These are phyloP conservation scores for Stenogyne calaminthoides DNA, from an alignment of 305 asterid species.

Conservation along the genomic window DNA sequence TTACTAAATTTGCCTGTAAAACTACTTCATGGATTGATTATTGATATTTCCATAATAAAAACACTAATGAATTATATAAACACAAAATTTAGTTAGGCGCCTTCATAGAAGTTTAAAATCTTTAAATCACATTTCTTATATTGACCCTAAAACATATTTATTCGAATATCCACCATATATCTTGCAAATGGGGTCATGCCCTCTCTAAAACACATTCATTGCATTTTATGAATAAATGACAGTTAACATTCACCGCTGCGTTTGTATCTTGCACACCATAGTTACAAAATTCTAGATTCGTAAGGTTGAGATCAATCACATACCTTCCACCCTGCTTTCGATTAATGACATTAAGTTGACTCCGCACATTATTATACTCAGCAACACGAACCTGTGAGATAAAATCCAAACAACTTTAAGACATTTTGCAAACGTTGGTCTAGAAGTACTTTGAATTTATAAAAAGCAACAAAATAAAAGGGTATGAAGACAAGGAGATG, in stretches of 20 bases:
- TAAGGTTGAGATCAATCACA: constrained; percentile 23
- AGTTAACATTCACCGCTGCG: background rate
- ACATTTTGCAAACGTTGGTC: background rate
- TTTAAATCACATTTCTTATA: too few relatives aligned
- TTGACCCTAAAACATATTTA: background rate
- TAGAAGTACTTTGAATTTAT: background rate
- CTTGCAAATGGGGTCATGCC: constrained; percentile 1
- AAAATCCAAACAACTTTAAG: constrained; percentile 33
- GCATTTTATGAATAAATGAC: background rate
- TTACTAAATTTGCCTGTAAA: too few relatives aligned
- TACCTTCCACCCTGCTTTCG: constrained; percentile 97
- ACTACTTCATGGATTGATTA: too few relatives aligned
- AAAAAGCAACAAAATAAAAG: background rate
- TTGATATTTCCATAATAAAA: too few relatives aligned
- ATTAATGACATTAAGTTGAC: constrained; percentile 92
- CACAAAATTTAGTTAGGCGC: too few relatives aligned
- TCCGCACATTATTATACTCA: constrained; percentile 87
- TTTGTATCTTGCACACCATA: background rate
- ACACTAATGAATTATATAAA: too few relatives aligned
- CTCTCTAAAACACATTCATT: constrained; percentile 7
- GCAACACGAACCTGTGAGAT: constrained; percentile 83
- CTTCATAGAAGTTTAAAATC: too few relatives aligned
- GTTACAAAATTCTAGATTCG: background rate
- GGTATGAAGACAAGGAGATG: background rate
- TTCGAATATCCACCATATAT: constrained; percentile 3